phyloP scores from a whole-genome alignment of 1,284 basidiomycete species.

The Clitocybe nebularis region DNA sequence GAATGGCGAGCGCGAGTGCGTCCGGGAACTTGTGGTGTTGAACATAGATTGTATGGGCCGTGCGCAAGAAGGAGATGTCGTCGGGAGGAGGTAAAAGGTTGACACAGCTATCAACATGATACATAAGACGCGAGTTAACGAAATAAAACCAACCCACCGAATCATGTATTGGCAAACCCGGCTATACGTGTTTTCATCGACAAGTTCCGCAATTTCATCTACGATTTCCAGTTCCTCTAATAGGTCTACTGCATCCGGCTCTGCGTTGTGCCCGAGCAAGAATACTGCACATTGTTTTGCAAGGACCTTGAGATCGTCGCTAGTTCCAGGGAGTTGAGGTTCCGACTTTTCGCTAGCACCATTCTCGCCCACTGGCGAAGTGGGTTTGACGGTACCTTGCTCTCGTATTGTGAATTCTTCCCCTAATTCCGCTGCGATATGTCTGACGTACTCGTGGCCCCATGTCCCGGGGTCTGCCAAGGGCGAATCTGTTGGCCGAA shows the following conservation, averaged over 20 bases:
- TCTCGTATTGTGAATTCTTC: constrained; percentile 83
- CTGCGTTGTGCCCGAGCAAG: constrained; percentile 92
- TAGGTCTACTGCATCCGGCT: constrained; percentile 97
- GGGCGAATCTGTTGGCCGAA: constrained; percentile 58
- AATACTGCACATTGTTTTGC: constrained; percentile 90
- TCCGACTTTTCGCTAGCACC: constrained; percentile 21
- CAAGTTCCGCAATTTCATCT: constrained; percentile 68
- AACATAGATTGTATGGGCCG: constrained; percentile 89
- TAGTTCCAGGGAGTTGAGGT: constrained; percentile 44
- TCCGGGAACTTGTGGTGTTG: constrained; percentile 89
- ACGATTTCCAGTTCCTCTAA: constrained; percentile 94
- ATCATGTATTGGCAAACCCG: constrained; percentile 99
- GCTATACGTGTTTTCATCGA: constrained; percentile 86
- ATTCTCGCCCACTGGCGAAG: constrained; percentile 20
- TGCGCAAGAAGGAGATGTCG: constrained; percentile 86
- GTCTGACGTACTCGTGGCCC: constrained; percentile 99
- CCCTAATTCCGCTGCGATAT: constrained; percentile 94
- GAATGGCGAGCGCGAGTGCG: constrained; percentile 85
- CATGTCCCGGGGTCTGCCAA: constrained; percentile 90
- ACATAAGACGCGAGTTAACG: constrained; percentile 1
- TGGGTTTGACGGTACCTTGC: constrained; percentile 24
- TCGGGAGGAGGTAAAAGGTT: constrained; percentile 92
- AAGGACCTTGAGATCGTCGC: constrained; percentile 74
- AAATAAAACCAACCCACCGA: constrained; percentile 49
- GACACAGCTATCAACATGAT: constrained; percentile 63